Percentiles rank a stretch among this genome's conserved stretches.
phyloP scores from a whole-genome alignment of 2,329 filamentous ascomycete genomes.

The Ascomycota sp. region DNA sequence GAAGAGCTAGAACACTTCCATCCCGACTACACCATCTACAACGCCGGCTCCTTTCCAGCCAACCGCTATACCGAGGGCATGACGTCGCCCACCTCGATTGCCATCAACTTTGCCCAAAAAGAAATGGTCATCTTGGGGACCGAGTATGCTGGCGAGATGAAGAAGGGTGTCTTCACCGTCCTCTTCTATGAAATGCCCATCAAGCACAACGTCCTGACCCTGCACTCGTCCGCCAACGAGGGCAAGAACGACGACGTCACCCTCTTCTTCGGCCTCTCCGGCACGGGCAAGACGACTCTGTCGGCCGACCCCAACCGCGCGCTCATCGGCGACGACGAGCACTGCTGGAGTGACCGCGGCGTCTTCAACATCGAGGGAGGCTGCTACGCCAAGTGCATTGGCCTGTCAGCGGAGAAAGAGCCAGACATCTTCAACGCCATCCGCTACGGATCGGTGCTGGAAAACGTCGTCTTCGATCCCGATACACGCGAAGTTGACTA shows the following conservation, averaged over 20 bases:
- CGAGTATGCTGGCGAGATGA: constrained; percentile 71
- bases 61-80: constrained; percentile 97
- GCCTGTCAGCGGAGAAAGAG: constrained; percentile 94
- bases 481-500: constrained; percentile 82
- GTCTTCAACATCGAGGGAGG: constrained; percentile 99
- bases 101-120: constrained; percentile 98
- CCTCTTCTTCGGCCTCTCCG: constrained; percentile 96
- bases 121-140: constrained; percentile 99
- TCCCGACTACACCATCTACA: constrained; percentile 99
- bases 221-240: constrained; percentile 98
- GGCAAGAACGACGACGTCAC: constrained; percentile 87
- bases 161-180: constrained; percentile 97
- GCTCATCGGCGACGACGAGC: constrained; percentile 95
- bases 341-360: constrained; percentile 94
- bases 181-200: constrained; percentile 99
- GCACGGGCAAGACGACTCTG: constrained; percentile 95
- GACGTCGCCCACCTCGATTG: constrained; percentile 94
- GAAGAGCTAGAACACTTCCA: constrained; percentile 96
- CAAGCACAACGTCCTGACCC: constrained; percentile 95
- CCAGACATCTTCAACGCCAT: constrained; percentile 95
- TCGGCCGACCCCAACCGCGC: constrained; percentile 93
- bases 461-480: constrained; percentile 97
- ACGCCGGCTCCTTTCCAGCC: constrained; percentile 92
- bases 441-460: constrained; percentile 87
- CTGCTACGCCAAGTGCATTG: constrained; percentile 98